These are phyloP conservation scores for Angomonas deanei DNA, from an alignment of 208 protist genomes.

Conservation along the genomic window DNA sequence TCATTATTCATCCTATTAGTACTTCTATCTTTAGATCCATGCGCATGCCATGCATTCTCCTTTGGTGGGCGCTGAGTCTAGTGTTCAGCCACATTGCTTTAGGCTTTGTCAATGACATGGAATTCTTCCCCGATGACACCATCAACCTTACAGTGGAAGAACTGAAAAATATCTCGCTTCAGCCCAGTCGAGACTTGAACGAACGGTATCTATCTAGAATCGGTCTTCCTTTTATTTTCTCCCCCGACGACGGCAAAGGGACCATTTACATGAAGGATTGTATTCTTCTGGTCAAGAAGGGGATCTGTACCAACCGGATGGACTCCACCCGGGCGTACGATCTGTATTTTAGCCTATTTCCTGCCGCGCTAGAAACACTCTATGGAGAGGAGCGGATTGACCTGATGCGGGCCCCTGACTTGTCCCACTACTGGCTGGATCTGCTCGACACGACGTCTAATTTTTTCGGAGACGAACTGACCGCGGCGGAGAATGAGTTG, in stretches of 20 bases:
- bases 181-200: background rate
- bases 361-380: slow-evolving; percentile 13
- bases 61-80: too few species aligned
- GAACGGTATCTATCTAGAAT: slow-evolving; percentile 18
- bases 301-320: slow-evolving; percentile 17
- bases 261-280: background rate
- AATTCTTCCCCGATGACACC: background rate
- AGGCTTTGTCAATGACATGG: background rate
- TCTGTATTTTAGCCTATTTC: slow-evolving; percentile 22
- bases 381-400: slow-evolving; percentile 27
- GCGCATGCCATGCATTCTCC: too few species aligned
- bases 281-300: background rate
- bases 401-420: slow-evolving; percentile 15
- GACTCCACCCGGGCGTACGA: slow-evolving; percentile 4
- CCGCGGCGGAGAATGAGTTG: background rate
- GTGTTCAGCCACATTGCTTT: too few species aligned
- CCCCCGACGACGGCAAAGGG: background rate
- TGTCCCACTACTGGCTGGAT: slow-evolving; percentile 25
- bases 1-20: background rate
- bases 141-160: background rate
- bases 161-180: background rate
- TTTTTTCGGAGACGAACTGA: slow-evolving; percentile 2
- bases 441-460: too few species aligned
- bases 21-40: background rate
- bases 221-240: slow-evolving; percentile 20